A percentile compares a stretch with the other conserved stretches of the same genome.
Conservation (phyloP, 192 early-diverging fungal species). For the Linderina pennispora region DNA sequence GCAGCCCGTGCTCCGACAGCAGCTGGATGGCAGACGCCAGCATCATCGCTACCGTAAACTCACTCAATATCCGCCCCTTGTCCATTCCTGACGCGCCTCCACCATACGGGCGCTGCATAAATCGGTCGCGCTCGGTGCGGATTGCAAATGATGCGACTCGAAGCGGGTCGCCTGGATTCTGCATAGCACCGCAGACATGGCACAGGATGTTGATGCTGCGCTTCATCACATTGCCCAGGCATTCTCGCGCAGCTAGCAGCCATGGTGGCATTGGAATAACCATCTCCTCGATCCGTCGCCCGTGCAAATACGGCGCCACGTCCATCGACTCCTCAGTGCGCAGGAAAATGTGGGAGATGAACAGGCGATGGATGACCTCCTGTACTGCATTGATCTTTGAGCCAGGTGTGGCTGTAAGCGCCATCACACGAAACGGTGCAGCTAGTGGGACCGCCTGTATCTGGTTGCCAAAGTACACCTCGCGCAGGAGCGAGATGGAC, state of each 20-base stretch:
- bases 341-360: conserved; percentile 73
- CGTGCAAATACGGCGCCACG: conserved; percentile 65
- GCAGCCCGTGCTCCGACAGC: conserved; percentile 42
- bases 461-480: conserved; percentile 18
- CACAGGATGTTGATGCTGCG: conserved; percentile 46
- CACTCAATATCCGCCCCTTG: conserved; percentile 25
- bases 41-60: conserved; percentile 53
- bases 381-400: conserved; percentile 63
- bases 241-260: conserved; percentile 40
- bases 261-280: conserved; percentile 52
- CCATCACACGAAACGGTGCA: conserved; percentile 67
- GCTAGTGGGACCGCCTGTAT: conserved; percentile 18
- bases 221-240: conserved; percentile 44
- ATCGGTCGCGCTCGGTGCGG: conserved; percentile 32
- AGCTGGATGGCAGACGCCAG: conserved; percentile 46
- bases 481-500: conserved; percentile 56
- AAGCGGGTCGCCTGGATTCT: conserved; percentile 18
- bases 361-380: conserved; percentile 66
- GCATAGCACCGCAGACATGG: conserved; percentile 32
- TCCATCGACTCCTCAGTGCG: conserved; percentile 87
- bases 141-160: conserved; percentile 26
- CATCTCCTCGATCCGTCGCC: conserved; percentile 58
- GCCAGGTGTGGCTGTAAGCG: conserved; percentile 85
- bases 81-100: conserved; percentile 9
- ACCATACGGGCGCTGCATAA: conserved; percentile 6